phyloP scores from a whole-genome alignment of 2,329 filamentous ascomycete species.

The Ophiocordyceps sinensis region DNA sequence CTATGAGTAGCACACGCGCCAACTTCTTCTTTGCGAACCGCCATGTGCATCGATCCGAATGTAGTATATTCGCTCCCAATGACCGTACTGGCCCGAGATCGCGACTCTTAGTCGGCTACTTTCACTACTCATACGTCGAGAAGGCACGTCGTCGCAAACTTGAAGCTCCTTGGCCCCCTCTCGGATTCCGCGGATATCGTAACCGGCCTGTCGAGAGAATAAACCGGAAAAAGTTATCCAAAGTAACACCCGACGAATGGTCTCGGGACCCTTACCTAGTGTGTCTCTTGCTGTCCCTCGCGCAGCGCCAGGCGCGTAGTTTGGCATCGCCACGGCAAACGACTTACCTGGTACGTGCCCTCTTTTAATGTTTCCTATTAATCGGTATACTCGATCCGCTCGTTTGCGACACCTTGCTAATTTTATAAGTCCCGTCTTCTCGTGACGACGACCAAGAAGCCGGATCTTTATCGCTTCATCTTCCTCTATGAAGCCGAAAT shows the following conservation, averaged over 20 bases:
- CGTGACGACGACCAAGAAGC: neutral
- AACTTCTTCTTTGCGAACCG: neutral
- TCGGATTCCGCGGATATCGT: too few species aligned
- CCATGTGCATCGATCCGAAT: neutral
- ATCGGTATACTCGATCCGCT: too few species aligned
- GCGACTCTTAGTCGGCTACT: neutral
- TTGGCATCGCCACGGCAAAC: neutral
- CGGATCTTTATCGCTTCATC: neutral
- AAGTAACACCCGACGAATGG: neutral
- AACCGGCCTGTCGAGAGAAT: neutral
- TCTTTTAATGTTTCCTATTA: neutral
- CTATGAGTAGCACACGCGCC: neutral
- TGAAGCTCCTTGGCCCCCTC: neutral
- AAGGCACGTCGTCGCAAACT: neutral
- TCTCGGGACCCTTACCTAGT: neutral
- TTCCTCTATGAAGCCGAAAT: neutral
- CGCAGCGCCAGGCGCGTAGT: neutral
- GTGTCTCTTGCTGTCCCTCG: neutral
- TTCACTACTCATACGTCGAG: neutral
- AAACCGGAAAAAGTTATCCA: neutral
- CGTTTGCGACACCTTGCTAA: neutral
- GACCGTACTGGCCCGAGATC: neutral
- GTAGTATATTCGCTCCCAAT: neutral
- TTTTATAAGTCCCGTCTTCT: neutral
- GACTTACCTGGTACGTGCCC: neutral